Percentiles rank a stretch among this genome's conserved stretches.
These are phyloP conservation scores for Actinomucor elegans DNA, from an alignment of 371 early-diverging fungal species.

Conservation along the genomic window DNA sequence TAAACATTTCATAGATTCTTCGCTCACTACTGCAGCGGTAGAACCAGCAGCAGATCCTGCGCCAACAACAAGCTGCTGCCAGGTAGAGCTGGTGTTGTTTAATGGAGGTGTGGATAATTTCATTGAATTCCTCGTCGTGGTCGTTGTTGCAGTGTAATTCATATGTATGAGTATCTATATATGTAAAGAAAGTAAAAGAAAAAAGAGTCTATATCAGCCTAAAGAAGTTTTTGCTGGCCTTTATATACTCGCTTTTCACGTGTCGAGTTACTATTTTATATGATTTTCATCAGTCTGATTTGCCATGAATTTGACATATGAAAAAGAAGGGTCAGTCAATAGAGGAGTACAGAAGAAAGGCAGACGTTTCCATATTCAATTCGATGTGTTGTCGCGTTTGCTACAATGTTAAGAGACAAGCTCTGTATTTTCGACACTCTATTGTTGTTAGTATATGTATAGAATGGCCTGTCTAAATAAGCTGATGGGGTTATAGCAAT, in stretches of 20 bases:
- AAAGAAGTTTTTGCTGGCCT: background rate
- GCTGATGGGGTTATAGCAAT: no score
- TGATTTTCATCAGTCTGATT: background rate
- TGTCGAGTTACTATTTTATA: background rate
- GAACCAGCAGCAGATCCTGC: conserved; percentile 65
- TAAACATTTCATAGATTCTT: conserved; percentile 74
- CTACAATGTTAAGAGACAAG: no score
- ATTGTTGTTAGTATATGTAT: no score
- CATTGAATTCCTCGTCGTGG: background rate
- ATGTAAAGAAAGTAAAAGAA: background rate
- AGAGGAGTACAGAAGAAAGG: background rate
- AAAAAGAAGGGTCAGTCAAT: background rate
- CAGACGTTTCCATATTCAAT: no score
- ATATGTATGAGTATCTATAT: background rate
- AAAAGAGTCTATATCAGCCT: background rate
- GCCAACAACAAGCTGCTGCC: conserved; percentile 74
- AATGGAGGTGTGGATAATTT: background rate
- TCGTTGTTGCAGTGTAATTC: conserved; percentile 7
- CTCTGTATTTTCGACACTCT: no score
- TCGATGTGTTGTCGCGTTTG: no score
- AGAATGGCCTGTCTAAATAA: no score
- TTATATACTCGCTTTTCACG: background rate
- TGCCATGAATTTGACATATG: background rate
- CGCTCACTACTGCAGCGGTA: conserved; percentile 71
- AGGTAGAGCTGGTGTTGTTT: conserved; percentile 16